Evolutionary conservation across 495 filamentous ascomycete species (phyloP), one percentile per base, ranked within the genome.

Genomic region (Penicillium canescens): DNA sequence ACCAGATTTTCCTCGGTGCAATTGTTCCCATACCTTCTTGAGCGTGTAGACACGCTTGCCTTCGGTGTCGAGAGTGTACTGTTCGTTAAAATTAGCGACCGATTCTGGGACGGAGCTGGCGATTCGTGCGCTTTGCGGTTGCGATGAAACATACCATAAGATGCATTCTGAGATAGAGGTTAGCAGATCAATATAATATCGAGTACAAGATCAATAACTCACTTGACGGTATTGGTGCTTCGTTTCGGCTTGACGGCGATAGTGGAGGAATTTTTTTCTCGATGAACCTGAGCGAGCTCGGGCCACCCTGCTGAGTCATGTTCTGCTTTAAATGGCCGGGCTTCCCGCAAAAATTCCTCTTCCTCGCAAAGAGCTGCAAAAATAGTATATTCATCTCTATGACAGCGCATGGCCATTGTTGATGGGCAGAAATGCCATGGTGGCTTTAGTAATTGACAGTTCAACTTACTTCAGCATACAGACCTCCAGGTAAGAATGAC

Each of bases 1-100:
- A 24, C 13, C 37, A 16, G 40, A 39, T 24, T 2, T 6, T 12
- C n/a, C 16, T 5, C 13, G 6, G 24, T 14, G 28, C 16, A 36
- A 37, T 10, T 6, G 10, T 13, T 36, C 33, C 20, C 49, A 3
- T 51, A 71, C 65, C 69, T 77, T 77, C 73, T 77, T 74, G 55
- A 77, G 57, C 8, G 93, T 96, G 83, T 96, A 98, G 62, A 86
- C 64, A 56, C 91, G 87, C 75, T 91, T 90, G 77, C 91, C 92
- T 40, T 80, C 74, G 64, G 82, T 64, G 67, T 88, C 87, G 68
- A 90, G 70, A 48, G 88, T 90, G 83, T 90, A 96, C 92, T 76
- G 44, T 60, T 46, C 14, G 26, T 54, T 23, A 18, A 34, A 24
- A 51, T 67, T 42, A 62, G 61, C 23, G 42, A 50, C 21, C 14